Percentiles rank a stretch among this genome's conserved stretches.
Conservation (phyloP, 2,329 filamentous ascomycete species). For the Diplodia intermedia region DNA sequence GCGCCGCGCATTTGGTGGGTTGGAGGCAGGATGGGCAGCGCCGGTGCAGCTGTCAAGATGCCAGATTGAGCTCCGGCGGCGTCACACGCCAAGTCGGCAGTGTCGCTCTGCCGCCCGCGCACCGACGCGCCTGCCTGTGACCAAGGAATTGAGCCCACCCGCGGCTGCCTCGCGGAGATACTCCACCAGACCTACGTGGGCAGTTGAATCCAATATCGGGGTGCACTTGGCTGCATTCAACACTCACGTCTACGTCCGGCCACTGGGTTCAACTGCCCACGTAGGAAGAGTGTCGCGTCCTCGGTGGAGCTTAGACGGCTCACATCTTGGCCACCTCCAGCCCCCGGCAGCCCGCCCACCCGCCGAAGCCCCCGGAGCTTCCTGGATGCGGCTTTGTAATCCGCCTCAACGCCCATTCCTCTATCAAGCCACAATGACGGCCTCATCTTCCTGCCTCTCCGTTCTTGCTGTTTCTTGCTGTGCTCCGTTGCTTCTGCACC, state of each 20-base stretch:
- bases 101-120: conserved; percentile 5
- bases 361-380: not conserved
- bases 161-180: no score
- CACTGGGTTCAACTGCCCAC: no score
- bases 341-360: no score
- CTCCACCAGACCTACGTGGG: no score
- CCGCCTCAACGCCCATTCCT: conserved; percentile 8
- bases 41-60: conserved; percentile 27
- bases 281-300: no score
- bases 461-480: not conserved
- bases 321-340: no score
- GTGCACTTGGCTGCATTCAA: no score
- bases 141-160: no score
- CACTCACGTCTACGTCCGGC: no score
- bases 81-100: conserved; percentile 16
- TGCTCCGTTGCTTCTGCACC: not conserved
- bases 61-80: conserved; percentile 22
- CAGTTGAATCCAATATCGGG: no score
- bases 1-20: conserved; percentile 12
- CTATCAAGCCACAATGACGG: conserved; percentile 7
- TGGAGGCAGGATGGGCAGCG: not conserved
- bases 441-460: not conserved
- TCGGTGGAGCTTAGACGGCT: no score
- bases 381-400: conserved; percentile 25
- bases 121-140: not conserved